Evolutionary conservation across 2,329 filamentous ascomycete genomes (phyloP), one percentile per base, ranked within the genome.

Genomic region (Hypoxylon sp.): DNA sequence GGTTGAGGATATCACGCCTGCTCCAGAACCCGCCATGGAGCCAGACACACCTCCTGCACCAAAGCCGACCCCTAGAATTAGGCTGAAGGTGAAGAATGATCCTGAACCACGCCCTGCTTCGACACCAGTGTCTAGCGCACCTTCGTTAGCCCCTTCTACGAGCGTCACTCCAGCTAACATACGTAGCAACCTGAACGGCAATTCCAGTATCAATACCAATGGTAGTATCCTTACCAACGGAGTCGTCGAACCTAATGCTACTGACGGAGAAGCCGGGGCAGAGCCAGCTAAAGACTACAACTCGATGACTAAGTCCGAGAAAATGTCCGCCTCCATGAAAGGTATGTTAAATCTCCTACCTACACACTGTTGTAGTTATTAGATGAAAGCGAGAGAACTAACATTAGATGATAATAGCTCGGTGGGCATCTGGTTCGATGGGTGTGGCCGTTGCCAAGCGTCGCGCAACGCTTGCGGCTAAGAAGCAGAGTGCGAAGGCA

Each of bases 251-350:
- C 64, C 70, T 17, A 53, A 50, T 26, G 48, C 24, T 9, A 63
- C 64, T 48, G 61, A 62, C 26, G 52, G 74, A 73, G 19, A 62
- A 63, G 37, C 63, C 8, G 79, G 75, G 3, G 79, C 79, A 10
- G 78, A 74, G 13, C 63, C 71, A 17, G 73, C 73, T 22, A 88
- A 89, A 79, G 86, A 88, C 57, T 89, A 89, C 73, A 84, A 85
- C 37, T 82, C 84, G 47, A 89, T 89, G 87, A 89, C 86, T 52
- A 90, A 90, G 80, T 88, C 86, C 31, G 87, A 90, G 79, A 90
- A 90, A 82, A 89, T 90, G 87, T 88, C 85, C n/a, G 84, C 83
- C 17, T 89, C 87, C 2, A 90, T 90, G 87, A 88, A 88, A 81
- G 86, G 87, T 89, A 81, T 80, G 84, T 78, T n/a, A 14, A 26